Evolutionary conservation across 129 eudicot species (phyloP).

Genomic region (Tagetes erecta): DNA sequence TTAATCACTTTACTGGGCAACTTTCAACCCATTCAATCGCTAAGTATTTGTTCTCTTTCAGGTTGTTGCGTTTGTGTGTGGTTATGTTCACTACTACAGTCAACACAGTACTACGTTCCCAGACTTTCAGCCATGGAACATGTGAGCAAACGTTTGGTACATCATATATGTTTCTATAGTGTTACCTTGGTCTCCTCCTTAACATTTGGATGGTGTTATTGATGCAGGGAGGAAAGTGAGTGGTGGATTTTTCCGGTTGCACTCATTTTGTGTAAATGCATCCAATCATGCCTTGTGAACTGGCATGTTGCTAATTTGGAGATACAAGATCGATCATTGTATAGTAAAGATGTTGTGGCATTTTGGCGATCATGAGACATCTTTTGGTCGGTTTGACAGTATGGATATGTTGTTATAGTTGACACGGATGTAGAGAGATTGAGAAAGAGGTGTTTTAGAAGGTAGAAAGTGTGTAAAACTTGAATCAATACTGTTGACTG

Average conservation of each 20-base stretch:
- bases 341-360: slow-evolving; percentile 54
- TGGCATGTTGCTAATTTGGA: slow-evolving; percentile 90
- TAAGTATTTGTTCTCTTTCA: slow-evolving; percentile 28
- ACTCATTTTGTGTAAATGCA: slow-evolving; percentile 67
- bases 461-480: slow-evolving; percentile 23
- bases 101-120: slow-evolving; percentile 12
- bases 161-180: neutral
- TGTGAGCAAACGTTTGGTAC: slow-evolving; percentile 34
- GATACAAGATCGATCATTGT: slow-evolving; percentile 82
- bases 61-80: slow-evolving; percentile 74
- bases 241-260: slow-evolving; percentile 87
- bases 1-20: no score
- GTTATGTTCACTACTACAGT: slow-evolving; percentile 53
- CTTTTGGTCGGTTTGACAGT: slow-evolving; percentile 20
- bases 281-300: slow-evolving; percentile 65
- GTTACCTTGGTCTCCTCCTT: no score
- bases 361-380: slow-evolving; percentile 65
- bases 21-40: no score
- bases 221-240: slow-evolving; percentile 79
- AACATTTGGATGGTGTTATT: neutral
- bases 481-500: slow-evolving; percentile 18
- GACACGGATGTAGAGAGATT: slow-evolving; percentile 25
- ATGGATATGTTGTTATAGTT: slow-evolving; percentile 23
- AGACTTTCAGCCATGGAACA: slow-evolving; percentile 76
- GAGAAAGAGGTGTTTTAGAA: slow-evolving; percentile 27